A percentile compares a stretch with the other conserved stretches of the same genome.
Conservation (phyloP, 148 eudicot species). For the Silene latifolia region DNA sequence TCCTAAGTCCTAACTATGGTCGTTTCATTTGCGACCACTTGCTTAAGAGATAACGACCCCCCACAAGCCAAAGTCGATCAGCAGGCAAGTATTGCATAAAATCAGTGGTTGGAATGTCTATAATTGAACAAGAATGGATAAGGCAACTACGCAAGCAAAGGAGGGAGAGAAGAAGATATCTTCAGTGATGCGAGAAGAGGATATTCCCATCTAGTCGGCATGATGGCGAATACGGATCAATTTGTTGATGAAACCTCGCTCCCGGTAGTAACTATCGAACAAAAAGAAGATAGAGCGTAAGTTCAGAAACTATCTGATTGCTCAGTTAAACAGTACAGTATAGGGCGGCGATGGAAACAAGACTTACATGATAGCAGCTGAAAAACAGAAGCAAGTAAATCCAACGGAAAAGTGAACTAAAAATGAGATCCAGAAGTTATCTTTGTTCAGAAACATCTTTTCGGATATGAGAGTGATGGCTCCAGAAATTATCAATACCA, state of each 20-base stretch:
- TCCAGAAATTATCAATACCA: conserved; percentile 55
- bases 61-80: too few species aligned
- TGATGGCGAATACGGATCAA: conserved; percentile 63
- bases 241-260: conserved; percentile 66
- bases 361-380: conserved; percentile 73
- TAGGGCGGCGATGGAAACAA: neutral
- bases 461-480: conserved; percentile 60
- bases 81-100: neutral
- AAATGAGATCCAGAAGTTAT: conserved; percentile 71
- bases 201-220: conserved; percentile 41
- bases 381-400: conserved; percentile 57
- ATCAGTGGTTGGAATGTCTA: neutral
- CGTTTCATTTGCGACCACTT: too few species aligned
- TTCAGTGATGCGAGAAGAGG: conserved; percentile 15
- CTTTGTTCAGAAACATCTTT: conserved; percentile 60
- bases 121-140: neutral
- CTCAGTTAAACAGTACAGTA: neutral
- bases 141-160: neutral
- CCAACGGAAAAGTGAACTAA: conserved; percentile 67
- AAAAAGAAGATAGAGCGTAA: neutral
- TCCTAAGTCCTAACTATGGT: too few species aligned
- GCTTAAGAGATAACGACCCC: too few species aligned
- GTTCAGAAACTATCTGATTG: neutral
- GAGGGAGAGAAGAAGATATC: conserved; percentile 9
- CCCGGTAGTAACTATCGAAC: conserved; percentile 48